These are phyloP conservation scores for Lipomyces sp. DNA, from an alignment of 805 yeast genomes.

Conservation along the genomic window DNA sequence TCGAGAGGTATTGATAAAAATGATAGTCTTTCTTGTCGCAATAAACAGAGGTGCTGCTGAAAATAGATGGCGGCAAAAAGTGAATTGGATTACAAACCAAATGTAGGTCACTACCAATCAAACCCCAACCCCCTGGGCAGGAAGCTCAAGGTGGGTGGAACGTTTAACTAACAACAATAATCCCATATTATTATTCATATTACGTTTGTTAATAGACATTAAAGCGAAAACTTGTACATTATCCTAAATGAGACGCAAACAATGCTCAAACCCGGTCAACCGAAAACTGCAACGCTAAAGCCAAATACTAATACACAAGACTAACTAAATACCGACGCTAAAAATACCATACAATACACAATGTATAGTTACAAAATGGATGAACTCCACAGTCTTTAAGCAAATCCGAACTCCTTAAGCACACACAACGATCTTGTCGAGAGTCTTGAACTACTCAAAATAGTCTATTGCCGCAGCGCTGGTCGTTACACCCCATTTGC, in stretches of 20 bases:
- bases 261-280: too few species aligned
- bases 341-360: neutral
- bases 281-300: too few species aligned
- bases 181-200: too few species aligned
- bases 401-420: neutral
- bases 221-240: too few species aligned
- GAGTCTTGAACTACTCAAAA: constrained; percentile 11
- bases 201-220: too few species aligned
- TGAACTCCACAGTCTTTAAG: neutral
- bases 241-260: too few species aligned
- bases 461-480: constrained; percentile 50
- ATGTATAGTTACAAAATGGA: neutral
- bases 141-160: too few species aligned
- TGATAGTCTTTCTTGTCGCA: neutral
- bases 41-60: neutral
- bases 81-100: neutral
- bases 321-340: neutral
- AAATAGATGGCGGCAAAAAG: neutral
- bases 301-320: too few species aligned
- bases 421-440: neutral
- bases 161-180: too few species aligned
- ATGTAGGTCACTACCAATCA: too few species aligned
- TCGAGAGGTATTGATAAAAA: neutral
- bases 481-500: constrained; percentile 50
- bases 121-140: neutral